Evolutionary conservation across 75 land plant species (phyloP).

Genomic region (Selaginella moellendorffii): DNA sequence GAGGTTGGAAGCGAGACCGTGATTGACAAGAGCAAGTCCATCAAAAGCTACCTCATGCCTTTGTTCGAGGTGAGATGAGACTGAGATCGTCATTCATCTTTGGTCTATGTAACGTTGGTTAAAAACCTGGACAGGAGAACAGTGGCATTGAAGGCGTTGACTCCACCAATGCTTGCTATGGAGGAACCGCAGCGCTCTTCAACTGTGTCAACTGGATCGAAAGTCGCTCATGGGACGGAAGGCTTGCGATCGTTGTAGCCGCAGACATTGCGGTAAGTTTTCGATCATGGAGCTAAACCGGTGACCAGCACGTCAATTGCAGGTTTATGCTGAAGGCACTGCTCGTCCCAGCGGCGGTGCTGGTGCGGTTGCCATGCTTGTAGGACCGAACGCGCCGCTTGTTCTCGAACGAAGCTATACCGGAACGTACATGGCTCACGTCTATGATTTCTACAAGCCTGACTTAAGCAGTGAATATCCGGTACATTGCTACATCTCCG

Average conservation of each 20-base stretch:
- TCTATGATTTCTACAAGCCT: conserved; percentile 94
- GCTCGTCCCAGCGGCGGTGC: conserved; percentile 98
- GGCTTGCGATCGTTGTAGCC: conserved; percentile 86
- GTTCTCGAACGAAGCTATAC: conserved; percentile 58
- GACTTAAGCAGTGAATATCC: conserved; percentile 95
- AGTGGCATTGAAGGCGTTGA: conserved; percentile 95
- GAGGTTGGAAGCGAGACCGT: conserved; percentile 14
- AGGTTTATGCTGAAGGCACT: conserved; percentile 98
- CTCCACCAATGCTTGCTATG: conserved; percentile 98
- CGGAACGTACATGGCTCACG: conserved; percentile 83
- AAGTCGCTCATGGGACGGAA: conserved; percentile 92
- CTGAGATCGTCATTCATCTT: no score
- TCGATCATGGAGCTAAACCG: no score
- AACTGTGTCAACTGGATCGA: conserved; percentile 97
- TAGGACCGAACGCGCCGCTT: conserved; percentile 93
- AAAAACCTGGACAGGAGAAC: conserved; percentile 64
- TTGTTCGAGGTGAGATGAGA: conserved; percentile 11
- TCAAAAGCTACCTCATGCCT: conserved; percentile 4
- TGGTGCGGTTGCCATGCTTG: conserved; percentile 87
- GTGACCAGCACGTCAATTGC: no score
- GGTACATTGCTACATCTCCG: conserved; percentile 37
- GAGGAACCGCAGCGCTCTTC: conserved; percentile 91
- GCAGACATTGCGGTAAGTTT: conserved; percentile 89
- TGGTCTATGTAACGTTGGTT: no score
- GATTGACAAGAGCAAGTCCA: conserved; percentile 13